Evolutionary conservation across 2,329 filamentous ascomycete species (phyloP), one percentile per base, ranked within the genome.

Genomic region (Aureobasidium uvarum): DNA sequence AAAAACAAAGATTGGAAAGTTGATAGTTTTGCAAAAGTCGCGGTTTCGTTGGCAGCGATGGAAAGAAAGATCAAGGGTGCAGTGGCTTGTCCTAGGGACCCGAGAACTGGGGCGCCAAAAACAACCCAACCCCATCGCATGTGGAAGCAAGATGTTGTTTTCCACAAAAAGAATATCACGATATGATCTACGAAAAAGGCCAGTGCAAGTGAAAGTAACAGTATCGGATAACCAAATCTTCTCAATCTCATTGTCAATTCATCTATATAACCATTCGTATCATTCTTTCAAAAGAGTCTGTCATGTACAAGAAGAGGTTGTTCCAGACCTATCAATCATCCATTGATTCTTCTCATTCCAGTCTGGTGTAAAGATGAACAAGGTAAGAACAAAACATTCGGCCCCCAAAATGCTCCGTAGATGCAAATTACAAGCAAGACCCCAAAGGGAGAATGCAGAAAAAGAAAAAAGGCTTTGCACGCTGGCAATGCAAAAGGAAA

Each of bases 371-470:
- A 33, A 45, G 18, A 20, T 20, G 33, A 36, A 36, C 2, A 36
- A 45, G 28, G 14, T 20, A 11, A 31, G 31, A 23, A n/a, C 18
- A 41, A 55, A 41, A 41, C 36, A 41, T 18, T 14, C 38, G 50
- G 13, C 11, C n/a, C 23, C 38, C 45, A 43, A n/a, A 58, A 46
- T 58, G 54, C 39, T 58, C 54, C 54, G 33, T 31, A 58, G 54
- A 58, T 45, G 54, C 54, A 58, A 33, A 58, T 58, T 58, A 58
- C 54, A 45, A 33, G 18, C 1, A 43, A 45, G 25, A 16, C 20
- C 52, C 18, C 52, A 2, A 8, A 23, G 3, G n/a, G 25, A 31
- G 39, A 36, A 56, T 20, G 50, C 18, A 23, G 50, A 45, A 14
- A 13, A 56, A 18, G 2, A 28, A 20, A 39, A 39, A 39, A 20